phyloP scores from a whole-genome alignment of 805 yeast genomes.

The Barnettozyma wickerhamii region DNA sequence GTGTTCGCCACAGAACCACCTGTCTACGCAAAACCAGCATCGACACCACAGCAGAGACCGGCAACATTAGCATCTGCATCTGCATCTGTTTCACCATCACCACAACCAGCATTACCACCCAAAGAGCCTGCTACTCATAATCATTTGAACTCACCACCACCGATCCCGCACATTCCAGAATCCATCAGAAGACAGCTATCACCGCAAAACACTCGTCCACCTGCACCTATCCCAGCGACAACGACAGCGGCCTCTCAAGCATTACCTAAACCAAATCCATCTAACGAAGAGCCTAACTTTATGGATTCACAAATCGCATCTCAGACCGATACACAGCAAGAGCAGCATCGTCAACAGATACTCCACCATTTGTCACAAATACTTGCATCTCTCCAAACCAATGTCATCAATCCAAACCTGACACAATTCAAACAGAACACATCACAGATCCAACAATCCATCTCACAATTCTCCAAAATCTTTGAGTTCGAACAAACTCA shows the following conservation, averaged over 20 bases:
- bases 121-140: conserved; percentile 15
- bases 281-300: background rate
- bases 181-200: conserved; percentile 12
- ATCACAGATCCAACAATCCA: conserved; percentile 25
- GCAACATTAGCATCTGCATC: conserved; percentile 10
- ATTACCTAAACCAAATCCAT: background rate
- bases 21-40: conserved; percentile 37
- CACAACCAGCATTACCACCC: conserved; percentile 33
- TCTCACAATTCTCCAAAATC: conserved; percentile 33
- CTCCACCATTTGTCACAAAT: conserved; percentile 7
- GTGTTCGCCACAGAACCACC: conserved; percentile 43
- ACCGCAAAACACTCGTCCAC: background rate
- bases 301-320: background rate
- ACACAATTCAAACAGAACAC: conserved; percentile 16
- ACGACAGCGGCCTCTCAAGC: background rate
- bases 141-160: conserved; percentile 25
- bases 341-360: background rate
- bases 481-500: conserved; percentile 30
- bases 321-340: background rate
- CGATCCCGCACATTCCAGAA: conserved; percentile 37
- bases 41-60: background rate
- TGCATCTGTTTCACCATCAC: conserved; percentile 12
- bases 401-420: background rate
- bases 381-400: background rate
- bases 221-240: too few species aligned